Conservation (phyloP, 2,329 filamentous ascomycete genomes). For the Akanthomyces muscarius region DNA sequence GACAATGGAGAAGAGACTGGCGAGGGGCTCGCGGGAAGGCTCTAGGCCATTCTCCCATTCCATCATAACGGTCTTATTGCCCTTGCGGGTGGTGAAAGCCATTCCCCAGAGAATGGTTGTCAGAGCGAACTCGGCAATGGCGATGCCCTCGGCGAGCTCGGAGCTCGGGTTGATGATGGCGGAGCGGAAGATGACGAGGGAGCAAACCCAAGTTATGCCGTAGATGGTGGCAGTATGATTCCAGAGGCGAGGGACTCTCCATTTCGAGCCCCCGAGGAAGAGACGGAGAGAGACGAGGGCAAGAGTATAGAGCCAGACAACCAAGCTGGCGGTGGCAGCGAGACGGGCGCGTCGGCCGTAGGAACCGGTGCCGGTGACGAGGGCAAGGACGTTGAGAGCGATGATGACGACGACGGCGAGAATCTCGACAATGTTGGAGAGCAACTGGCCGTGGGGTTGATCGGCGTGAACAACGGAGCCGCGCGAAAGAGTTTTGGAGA, state of each 20-base stretch:
- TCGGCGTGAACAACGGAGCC: slow-evolving; percentile 68
- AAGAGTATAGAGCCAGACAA: slow-evolving; percentile 78
- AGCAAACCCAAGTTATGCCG: slow-evolving; percentile 73
- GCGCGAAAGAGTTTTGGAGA: slow-evolving; percentile 58
- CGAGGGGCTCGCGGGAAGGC: slow-evolving; percentile 80
- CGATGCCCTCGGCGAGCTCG: slow-evolving; percentile 56
- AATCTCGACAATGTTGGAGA: slow-evolving; percentile 70
- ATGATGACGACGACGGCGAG: slow-evolving; percentile 69
- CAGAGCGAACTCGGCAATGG: slow-evolving; percentile 70
- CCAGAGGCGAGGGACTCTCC: slow-evolving; percentile 72
- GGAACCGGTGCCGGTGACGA: slow-evolving; percentile 42
- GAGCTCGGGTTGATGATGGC: slow-evolving; percentile 73
- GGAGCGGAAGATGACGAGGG: slow-evolving; percentile 76
- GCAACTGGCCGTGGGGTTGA: slow-evolving; percentile 67
- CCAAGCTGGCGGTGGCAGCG: slow-evolving; percentile 62
- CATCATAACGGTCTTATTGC: slow-evolving; percentile 82
- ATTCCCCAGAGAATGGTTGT: slow-evolving; percentile 71
- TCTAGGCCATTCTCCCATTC: slow-evolving; percentile 87
- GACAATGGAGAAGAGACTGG: slow-evolving; percentile 81
- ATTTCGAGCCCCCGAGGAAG: slow-evolving; percentile 60
- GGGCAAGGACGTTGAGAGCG: slow-evolving; percentile 60
- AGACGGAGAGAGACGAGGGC: slow-evolving; percentile 70
- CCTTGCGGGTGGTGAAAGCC: slow-evolving; percentile 78
- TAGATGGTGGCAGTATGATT: slow-evolving; percentile 90
- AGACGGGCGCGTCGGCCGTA: slow-evolving; percentile 45